Conservation (phyloP, 257 asterid species). For the Penstemon newberryi region DNA sequence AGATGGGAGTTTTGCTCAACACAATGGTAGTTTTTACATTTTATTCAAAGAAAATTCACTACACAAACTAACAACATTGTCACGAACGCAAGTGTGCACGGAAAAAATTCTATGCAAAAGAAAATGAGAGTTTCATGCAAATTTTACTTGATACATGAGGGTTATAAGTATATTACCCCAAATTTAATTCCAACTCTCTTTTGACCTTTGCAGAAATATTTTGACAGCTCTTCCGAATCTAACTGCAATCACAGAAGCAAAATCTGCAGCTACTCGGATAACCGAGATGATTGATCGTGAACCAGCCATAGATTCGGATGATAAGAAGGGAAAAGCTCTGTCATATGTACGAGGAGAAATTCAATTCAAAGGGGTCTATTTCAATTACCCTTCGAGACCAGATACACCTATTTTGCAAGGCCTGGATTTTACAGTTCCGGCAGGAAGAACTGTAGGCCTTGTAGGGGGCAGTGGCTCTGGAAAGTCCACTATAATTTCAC, state of each 20-base stretch:
- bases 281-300: conserved; percentile 72
- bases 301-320: conserved; percentile 65
- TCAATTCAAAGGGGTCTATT: conserved; percentile 61
- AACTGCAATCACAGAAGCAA: conserved; percentile 76
- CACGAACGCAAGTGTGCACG: too few relatives aligned
- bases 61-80: too few relatives aligned
- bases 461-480: conserved; percentile 87
- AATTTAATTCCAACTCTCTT: not conserved
- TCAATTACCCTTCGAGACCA: conserved; percentile 74
- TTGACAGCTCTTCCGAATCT: conserved; percentile 79
- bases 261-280: conserved; percentile 64
- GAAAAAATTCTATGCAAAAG: too few relatives aligned
- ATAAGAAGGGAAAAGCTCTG: conserved; percentile 74
- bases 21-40: too few relatives aligned
- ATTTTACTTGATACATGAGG: too few relatives aligned
- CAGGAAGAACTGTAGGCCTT: conserved; percentile 65
- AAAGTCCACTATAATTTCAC: conserved; percentile 64
- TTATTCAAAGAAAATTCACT: too few relatives aligned
- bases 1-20: too few relatives aligned
- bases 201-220: conserved; percentile 49
- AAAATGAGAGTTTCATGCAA: too few relatives aligned
- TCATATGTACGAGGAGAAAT: conserved; percentile 79
- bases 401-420: conserved; percentile 60
- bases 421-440: conserved; percentile 55
- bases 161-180: too few relatives aligned